A percentile compares a stretch with the other conserved stretches of the same genome.
Conservation (phyloP, 495 filamentous ascomycete genomes). For the Aspergillus funiculosus region DNA sequence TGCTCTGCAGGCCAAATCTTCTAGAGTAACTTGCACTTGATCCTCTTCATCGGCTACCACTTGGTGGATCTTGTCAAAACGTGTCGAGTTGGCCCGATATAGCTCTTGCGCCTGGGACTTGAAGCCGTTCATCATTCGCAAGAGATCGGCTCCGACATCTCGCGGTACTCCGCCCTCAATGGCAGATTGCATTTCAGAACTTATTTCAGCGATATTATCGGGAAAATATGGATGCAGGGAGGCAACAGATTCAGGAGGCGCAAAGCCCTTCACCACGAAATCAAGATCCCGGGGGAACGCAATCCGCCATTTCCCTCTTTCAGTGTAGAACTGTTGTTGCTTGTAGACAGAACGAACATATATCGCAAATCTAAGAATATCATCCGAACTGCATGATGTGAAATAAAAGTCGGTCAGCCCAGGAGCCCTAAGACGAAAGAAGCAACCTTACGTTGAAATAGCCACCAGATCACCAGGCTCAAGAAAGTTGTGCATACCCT, state of each 20-base stretch:
- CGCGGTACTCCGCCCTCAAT: constrained; percentile 44
- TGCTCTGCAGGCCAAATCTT: constrained; percentile 53
- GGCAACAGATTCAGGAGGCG: constrained; percentile 48
- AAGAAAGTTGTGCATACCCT: constrained; percentile 39
- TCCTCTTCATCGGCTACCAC: constrained; percentile 43
- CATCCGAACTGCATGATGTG: constrained; percentile 25
- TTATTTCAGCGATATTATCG: constrained; percentile 28
- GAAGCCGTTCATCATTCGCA: constrained; percentile 32
- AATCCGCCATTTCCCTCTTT: constrained; percentile 67
- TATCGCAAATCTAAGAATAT: constrained; percentile 54
- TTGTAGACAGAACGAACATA: constrained; percentile 59
- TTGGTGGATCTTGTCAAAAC: constrained; percentile 46
- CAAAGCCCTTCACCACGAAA: constrained; percentile 62
- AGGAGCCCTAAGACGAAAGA: not conserved
- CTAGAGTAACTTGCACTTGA: constrained; percentile 51
- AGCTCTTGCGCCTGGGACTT: constrained; percentile 26
- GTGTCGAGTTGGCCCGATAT: constrained; percentile 41
- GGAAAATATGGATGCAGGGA: constrained; percentile 62
- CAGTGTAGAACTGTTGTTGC: constrained; percentile 66
- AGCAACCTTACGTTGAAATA: constrained; percentile 46
- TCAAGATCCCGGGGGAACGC: constrained; percentile 38
- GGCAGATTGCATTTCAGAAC: constrained; percentile 36
- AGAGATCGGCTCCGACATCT: constrained; percentile 30
- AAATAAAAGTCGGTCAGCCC: not conserved
- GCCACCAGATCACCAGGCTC: constrained; percentile 71